Evolutionary conservation across 495 filamentous ascomycete species (phyloP), one percentile per base, ranked within the genome.

Genomic region (Patellaria atrata): DNA sequence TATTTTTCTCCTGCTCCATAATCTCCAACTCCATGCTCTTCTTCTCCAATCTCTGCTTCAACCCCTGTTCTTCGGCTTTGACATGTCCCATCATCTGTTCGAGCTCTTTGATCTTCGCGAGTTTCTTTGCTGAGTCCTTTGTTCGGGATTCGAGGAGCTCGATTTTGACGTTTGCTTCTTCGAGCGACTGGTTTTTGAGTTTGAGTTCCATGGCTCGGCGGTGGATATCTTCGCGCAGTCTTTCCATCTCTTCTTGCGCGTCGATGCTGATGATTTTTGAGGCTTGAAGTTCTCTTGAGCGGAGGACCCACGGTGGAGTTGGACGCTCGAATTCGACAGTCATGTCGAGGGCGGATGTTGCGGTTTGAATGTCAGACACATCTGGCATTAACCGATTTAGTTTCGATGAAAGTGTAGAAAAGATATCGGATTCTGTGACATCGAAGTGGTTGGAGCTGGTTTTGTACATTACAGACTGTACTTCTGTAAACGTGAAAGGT

Each of bases 131-230:
- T 9, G 81, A 71, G 44, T 92, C 85, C 25, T 79, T 72, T 67
- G 75, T 79, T 11, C 77, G 67, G 15, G 68, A 66, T 51, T 94
- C 86, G 27, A 96, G 76, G 4, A 82, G 80, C 56, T 94, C 89
- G 49, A 93, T 87, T 55, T 92, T 91, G 40, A 93, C 79, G 2
- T 73, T 70, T 7, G 83, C 67, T 21, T 82, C 81, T 44, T 79
- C 77, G 13, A 83, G 60, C 16, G 62, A 62, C 38, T 79, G 64
- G 24, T 85, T 77, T 19, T 71, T 66, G 27, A 76, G 59, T 6
- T 72, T 73, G 45, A 73, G 73, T 45, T 63, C 69, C 50, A 70
- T 68, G 0, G 70, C 64, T 20, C 64, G 75, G 49, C 72, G 79
- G 37, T 72, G 51, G 5, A 75, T 59, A 36, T 87, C 77, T 27